phyloP scores from a whole-genome alignment of 495 filamentous ascomycete genomes.

The Aspergillus coremiiformis region DNA sequence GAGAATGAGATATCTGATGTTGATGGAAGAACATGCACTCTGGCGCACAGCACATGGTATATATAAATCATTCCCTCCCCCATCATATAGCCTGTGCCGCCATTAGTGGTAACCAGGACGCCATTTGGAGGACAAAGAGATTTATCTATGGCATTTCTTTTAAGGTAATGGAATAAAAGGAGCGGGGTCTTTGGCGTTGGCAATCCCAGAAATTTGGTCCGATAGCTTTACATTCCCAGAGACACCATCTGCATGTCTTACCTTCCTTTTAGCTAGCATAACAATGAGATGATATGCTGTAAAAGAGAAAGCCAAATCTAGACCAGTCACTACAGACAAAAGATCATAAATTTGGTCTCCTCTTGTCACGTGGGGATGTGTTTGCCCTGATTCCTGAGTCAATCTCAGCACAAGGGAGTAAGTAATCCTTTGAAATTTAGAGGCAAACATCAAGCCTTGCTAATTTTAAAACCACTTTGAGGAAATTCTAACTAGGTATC shows the following conservation, averaged over 20 bases:
- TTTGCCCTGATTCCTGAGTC: conserved; percentile 5
- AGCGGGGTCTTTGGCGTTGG: neutral
- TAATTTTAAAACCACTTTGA: too few species aligned
- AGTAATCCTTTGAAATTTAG: neutral
- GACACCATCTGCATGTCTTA: neutral
- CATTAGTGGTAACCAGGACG: neutral
- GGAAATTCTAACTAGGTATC: too few species aligned
- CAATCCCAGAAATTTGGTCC: neutral
- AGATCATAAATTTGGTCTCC: neutral
- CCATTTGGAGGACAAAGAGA: neutral
- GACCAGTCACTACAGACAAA: neutral
- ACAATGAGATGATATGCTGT: neutral
- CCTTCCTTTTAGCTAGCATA: neutral
- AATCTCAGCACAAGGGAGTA: neutral
- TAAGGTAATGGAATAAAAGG: neutral
- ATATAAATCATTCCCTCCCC: neutral
- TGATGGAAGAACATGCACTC: conserved; percentile 5
- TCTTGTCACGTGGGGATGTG: conserved; percentile 7
- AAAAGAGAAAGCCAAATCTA: neutral
- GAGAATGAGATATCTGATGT: neutral
- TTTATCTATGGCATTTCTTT: neutral
- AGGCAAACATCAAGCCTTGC: neutral
- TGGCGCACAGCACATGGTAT: neutral
- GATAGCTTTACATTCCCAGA: neutral
- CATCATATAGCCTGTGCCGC: neutral